phyloP scores from a whole-genome alignment of 2,329 filamentous ascomycete genomes.

The Fusarium albosuccineum region DNA sequence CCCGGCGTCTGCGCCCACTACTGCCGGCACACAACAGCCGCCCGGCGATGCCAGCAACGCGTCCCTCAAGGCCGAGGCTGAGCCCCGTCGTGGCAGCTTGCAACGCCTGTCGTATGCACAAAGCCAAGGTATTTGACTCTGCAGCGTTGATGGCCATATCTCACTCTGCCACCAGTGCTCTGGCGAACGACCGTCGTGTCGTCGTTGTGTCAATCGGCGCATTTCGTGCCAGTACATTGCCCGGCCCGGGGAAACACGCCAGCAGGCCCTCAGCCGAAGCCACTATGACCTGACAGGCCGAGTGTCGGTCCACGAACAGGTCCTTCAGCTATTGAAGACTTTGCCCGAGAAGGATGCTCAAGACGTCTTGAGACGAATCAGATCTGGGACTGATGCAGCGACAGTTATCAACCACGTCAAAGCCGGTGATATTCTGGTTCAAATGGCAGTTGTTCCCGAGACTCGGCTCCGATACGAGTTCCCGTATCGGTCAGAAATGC shows the following conservation, averaged over 20 bases:
- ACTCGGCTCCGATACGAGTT: conserved; percentile 56
- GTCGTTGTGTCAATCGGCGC: conserved; percentile 31
- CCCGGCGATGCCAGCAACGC: neutral
- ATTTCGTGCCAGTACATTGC: conserved; percentile 37
- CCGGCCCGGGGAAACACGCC: conserved; percentile 35
- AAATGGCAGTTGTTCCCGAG: conserved; percentile 55
- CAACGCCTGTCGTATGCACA: conserved; percentile 35
- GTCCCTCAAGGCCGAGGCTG: neutral
- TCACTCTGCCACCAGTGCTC: conserved; percentile 40
- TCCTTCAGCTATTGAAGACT: conserved; percentile 31
- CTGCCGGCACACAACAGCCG: neutral
- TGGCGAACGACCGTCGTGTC: conserved; percentile 43
- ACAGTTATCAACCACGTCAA: conserved; percentile 52
- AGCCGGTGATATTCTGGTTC: conserved; percentile 54
- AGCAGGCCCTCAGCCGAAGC: conserved; percentile 26
- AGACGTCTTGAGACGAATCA: conserved; percentile 48
- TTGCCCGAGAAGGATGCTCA: conserved; percentile 49
- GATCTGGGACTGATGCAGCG: conserved; percentile 49
- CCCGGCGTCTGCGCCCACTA: neutral
- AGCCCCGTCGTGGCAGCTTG: conserved; percentile 33
- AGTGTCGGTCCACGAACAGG: conserved; percentile 26
- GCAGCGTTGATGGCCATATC: neutral
- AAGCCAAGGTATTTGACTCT: conserved; percentile 33
- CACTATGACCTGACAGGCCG: neutral
- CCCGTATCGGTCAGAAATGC: conserved; percentile 49